Percentiles rank a stretch among this genome's conserved stretches.
Evolutionary conservation across 306 rosid genomes (phyloP).

Genomic region (Purshia tridentata): DNA sequence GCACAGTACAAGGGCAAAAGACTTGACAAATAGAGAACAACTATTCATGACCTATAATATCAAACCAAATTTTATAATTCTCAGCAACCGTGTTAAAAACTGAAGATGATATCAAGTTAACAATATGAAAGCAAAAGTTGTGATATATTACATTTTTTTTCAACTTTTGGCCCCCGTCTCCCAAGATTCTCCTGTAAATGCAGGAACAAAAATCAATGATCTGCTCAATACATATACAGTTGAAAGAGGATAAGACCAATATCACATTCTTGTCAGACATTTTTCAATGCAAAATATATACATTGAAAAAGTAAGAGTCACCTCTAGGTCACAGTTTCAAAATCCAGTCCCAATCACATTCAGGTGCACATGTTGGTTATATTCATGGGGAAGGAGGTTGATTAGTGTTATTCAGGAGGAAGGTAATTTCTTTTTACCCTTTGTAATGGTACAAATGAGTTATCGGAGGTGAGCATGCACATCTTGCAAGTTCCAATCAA

Average conservation of each 20-base stretch:
- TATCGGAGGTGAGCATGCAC: no score
- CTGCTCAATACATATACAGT: neutral
- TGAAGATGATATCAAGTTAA: neutral
- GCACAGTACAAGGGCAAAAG: neutral
- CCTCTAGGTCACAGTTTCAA: neutral
- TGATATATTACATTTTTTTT: conserved; percentile 51
- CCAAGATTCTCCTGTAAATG: conserved; percentile 52
- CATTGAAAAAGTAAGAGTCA: neutral
- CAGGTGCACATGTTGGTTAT: neutral
- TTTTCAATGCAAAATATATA: neutral
- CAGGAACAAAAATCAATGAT: conserved; percentile 29
- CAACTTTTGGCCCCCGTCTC: conserved; percentile 44
- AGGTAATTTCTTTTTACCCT: no score
- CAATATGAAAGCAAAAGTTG: conserved; percentile 8
- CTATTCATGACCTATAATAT: no score
- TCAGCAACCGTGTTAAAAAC: no score
- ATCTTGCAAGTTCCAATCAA: no score
- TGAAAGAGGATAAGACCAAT: neutral
- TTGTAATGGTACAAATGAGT: no score
- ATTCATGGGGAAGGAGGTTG: no score
- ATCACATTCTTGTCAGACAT: neutral
- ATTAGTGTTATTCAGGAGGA: no score
- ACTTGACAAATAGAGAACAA: neutral
- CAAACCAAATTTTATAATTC: neutral
- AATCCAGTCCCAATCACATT: neutral